Base-by-base conservation (phyloP, 2,329 filamentous ascomycete genomes). In the Tolypocladium guangdongense region DNA sequence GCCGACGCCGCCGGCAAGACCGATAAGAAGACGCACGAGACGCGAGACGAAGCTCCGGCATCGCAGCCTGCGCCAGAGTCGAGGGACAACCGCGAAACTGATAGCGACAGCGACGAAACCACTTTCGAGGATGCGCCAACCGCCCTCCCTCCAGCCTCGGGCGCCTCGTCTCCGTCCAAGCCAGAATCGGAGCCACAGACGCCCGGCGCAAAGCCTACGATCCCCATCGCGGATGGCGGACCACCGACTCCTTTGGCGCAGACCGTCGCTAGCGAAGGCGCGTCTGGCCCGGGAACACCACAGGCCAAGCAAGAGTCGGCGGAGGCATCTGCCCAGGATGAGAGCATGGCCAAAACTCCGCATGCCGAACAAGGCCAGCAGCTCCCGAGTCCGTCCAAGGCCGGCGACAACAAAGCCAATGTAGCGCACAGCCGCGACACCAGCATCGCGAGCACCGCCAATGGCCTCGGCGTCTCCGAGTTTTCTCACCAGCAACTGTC, bases 401-500 rank as follows among this genome's bases (percentile, higher is more conserved):
- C 51, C 11, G 30, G 30, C 4, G 65, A 27, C 22, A 38, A 45
- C 16, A 50, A 52, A 24, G 33, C 51, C 27, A 60, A 52, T 12
- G 55, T 54, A 12, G 54, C 55, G 18, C 64, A 71, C 56, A 71
- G 60, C 49, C 68, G 74, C 45, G 66, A 74, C 32, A 60, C 60
- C 2, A 75, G 71, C 61, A 62, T 67, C n/a, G 63, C 68, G 7
- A 75, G 71, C 59, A 52, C 55, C 58, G 51, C 52, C 11, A 62
- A 63, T 35, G 64, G 59, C 47, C 62, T 62, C 11, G 66, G 60
- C n/a, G 60, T 72, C 20, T 96, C 91, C 11, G 90, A 95, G 69
- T 97, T 88, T 77, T 97, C 93, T 1, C 92, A 99, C 66, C 90
- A 96, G 69, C 83, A 86, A 59, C 71, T 90, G 49, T 79, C 83